Percentiles rank a stretch among this genome's conserved stretches.
phyloP scores from a whole-genome alignment of 139 green algal genomes.

The Yamagishiella unicocca region DNA sequence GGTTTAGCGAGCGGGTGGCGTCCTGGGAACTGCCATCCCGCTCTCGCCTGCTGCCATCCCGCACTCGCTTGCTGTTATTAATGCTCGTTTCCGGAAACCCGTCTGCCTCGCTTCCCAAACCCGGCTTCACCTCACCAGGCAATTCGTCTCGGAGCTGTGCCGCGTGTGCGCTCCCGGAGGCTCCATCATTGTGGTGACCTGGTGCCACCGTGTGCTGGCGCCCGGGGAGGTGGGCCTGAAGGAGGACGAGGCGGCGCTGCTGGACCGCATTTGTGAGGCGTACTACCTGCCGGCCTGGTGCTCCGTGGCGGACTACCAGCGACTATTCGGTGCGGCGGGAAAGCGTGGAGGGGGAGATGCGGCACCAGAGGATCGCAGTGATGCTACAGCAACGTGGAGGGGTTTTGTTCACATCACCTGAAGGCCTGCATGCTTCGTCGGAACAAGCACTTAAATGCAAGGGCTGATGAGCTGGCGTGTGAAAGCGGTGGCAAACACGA shows the following conservation, averaged over 20 bases:
- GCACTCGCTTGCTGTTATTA: no score
- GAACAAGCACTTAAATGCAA: no score
- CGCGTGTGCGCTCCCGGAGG: constrained; percentile 91
- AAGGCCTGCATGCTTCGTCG: no score
- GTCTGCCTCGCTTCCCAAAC: background rate
- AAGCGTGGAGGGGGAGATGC: no score
- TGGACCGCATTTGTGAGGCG: constrained; percentile 95
- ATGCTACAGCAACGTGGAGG: no score
- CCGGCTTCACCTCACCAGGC: constrained; percentile 45
- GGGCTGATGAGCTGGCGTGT: no score
- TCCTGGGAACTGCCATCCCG: no score
- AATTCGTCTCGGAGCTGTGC: constrained; percentile 95
- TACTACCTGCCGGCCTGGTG: constrained; percentile 99
- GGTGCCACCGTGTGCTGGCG: constrained; percentile 84
- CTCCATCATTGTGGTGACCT: constrained; percentile 90
- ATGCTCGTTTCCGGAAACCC: no score
- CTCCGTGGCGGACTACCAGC: constrained; percentile 90
- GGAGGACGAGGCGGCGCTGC: constrained; percentile 75
- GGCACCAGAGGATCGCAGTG: no score
- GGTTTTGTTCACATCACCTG: no score
- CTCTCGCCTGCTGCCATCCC: background rate
- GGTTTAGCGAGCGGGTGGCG: no score
- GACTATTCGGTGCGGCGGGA: constrained; percentile 71
- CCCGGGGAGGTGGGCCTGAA: constrained; percentile 63
- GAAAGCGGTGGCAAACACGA: no score